These are phyloP conservation scores for Rutidosis leptorrhynchoides DNA, from an alignment of 129 eudicot species.

Conservation along the genomic window DNA sequence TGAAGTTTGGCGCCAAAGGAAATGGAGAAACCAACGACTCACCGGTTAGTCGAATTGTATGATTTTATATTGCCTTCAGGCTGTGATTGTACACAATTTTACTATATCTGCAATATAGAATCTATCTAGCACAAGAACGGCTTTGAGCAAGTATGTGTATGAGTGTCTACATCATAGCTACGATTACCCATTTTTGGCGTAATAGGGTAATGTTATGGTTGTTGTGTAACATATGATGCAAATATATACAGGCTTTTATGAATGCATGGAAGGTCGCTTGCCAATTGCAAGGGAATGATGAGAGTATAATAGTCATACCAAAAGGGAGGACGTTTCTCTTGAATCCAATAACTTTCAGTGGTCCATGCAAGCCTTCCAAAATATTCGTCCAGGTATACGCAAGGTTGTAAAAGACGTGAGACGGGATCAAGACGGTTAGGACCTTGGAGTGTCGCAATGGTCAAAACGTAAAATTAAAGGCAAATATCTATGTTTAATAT, in stretches of 20 bases:
- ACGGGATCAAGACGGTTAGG: too few species aligned
- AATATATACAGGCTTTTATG: conserved; percentile 54
- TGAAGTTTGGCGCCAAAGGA: conserved; percentile 55
- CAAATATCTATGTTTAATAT: too few species aligned
- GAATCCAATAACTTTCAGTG: conserved; percentile 47
- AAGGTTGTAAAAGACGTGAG: too few species aligned
- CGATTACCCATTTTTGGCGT: too few species aligned
- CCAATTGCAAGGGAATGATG: conserved; percentile 29
- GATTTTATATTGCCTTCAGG: background rate
- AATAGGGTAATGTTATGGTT: too few species aligned
- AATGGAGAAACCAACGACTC: conserved; percentile 58
- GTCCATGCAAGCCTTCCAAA: conserved; percentile 65
- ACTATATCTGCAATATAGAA: background rate
- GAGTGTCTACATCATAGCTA: too few species aligned
- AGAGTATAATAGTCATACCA: conserved; percentile 38
- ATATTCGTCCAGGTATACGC: conserved; percentile 47
- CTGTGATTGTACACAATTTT: background rate
- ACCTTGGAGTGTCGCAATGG: too few species aligned
- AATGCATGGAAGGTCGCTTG: conserved; percentile 70
- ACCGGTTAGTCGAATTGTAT: conserved; percentile 32
- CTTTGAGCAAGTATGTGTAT: background rate
- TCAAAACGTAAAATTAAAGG: too few species aligned
- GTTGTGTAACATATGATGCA: conserved; percentile 9
- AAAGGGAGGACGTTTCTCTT: conserved; percentile 42
- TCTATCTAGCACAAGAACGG: background rate